Conservation (phyloP, 148 eudicot genomes). For the Fagopyrum tataricum region DNA sequence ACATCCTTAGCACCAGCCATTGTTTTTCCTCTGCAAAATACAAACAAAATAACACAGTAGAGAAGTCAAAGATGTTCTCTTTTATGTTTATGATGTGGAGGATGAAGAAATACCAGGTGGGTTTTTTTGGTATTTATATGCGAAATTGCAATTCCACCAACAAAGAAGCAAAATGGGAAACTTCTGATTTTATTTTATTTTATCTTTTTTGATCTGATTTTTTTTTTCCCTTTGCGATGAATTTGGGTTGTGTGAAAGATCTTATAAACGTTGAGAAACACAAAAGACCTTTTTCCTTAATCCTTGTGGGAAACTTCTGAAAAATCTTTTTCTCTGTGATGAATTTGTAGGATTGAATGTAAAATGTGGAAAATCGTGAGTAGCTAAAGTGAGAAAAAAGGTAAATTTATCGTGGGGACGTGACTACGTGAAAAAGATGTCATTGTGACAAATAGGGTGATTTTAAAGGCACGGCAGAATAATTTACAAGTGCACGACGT, state of each 20-base stretch:
- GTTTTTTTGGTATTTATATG: not conserved
- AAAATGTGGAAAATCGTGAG: not conserved
- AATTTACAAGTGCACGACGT: too few species aligned
- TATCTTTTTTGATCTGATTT: not conserved
- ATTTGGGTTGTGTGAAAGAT: not conserved
- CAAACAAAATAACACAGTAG: not conserved
- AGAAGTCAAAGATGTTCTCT: not conserved
- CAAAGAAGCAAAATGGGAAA: slow-evolving; percentile 2
- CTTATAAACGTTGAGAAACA: not conserved
- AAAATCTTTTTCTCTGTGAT: not conserved
- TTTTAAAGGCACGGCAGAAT: too few species aligned
- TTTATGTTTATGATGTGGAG: not conserved
- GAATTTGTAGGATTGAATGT: not conserved
- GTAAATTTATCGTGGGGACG: not conserved
- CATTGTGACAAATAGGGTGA: too few species aligned
- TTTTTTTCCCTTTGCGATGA: not conserved
- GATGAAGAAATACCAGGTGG: not conserved
- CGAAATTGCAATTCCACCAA: not conserved
- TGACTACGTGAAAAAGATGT: not conserved
- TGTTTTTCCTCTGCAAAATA: slow-evolving; percentile 15
- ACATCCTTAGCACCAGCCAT: slow-evolving; percentile 50
- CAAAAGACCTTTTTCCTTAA: not conserved
- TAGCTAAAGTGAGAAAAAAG: not conserved
- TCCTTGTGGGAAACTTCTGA: not conserved
- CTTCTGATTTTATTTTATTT: not conserved